Evolutionary conservation across 78 protist species (phyloP).

Genomic region (Polysphondylium violaceum): DNA sequence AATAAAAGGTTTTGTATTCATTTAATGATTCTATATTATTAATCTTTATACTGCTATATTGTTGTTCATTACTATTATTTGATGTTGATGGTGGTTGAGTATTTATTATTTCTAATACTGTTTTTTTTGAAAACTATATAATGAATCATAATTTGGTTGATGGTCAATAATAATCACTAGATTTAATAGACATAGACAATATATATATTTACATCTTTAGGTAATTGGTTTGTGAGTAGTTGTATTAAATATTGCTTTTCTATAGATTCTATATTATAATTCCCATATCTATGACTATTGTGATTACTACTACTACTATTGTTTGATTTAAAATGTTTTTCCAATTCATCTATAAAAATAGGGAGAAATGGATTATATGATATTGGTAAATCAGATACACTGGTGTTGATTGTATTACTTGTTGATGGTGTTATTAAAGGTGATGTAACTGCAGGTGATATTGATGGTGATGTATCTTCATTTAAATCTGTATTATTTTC

Average conservation of each 20-base stretch:
- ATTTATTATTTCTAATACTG: conserved; percentile 49
- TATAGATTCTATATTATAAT: conserved; percentile 6
- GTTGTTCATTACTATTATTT: not conserved
- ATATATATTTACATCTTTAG: conserved; percentile 60
- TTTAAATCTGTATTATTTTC: not conserved
- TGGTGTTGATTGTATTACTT: not conserved
- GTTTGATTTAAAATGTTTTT: conserved; percentile 30
- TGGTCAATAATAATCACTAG: not conserved
- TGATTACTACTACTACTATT: not conserved
- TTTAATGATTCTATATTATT: conserved; percentile 17
- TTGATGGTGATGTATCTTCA: not conserved
- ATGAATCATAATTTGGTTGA: not conserved
- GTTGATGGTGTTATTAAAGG: not conserved
- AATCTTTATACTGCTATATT: not conserved
- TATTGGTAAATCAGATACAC: conserved; percentile 39
- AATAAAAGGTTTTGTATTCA: conserved; percentile 56
- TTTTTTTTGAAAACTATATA: conserved; percentile 64
- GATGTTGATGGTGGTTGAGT: not conserved
- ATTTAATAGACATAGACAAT: not conserved
- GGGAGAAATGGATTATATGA: conserved; percentile 69
- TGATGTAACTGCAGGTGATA: not conserved
- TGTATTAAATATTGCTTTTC: conserved; percentile 38
- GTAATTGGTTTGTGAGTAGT: conserved; percentile 54
- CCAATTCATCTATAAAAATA: conserved; percentile 61
- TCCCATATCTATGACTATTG: not conserved